Base-by-base conservation (phyloP, 169 alveolate genomes). In the Theileria parva region DNA sequence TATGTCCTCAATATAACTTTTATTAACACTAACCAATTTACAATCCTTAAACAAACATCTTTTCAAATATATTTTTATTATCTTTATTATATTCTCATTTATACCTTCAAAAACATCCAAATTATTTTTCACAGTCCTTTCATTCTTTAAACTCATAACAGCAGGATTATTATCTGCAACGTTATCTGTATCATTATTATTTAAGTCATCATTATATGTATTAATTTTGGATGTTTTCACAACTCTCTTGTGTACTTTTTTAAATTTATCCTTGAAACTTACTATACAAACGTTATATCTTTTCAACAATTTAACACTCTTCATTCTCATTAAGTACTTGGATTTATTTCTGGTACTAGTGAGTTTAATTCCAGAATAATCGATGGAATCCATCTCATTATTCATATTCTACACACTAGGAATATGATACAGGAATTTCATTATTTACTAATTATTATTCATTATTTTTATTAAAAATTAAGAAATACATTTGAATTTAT, bases 31-130 rank as follows among this genome's bases (percentile, higher is more conserved):
- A 50, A 76, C 48, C 32, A 39, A n/a, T 15, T 50, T 51, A 28
- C 74, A 32, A 32, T 76, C 79, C 21, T 68, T 34, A 7, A 27
- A 15, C 63, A 83, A 57, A 13, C 60, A 44, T 30, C 39, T 55
- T 17, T 39, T 48, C 17, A 83, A 59, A 70, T 83, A 83, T 48
- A 28, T 77, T 30, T 48, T 48, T n/a, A 51, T 63, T n/a, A 83
- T 61, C 34, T 39, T 44, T 19, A 83, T 44, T 25, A 77, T 34
- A 25, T 66, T 60, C 34, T 57, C 57, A 0, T 69, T 57, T n/a
- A 73, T 73, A 44, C 53, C 17, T 44, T 44, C 53, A 44, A 44
- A 44, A 44, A 44, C 15, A 44, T 44, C 53, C 53, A 44, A 8
- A 11, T 44, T 44, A 44, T 44, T 44, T 44, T 44, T 44, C 53